Evolutionary conservation across 352 stramenopile species (phyloP), one percentile per base, ranked within the genome.

Genomic region (Globisporangium nagaii): DNA sequence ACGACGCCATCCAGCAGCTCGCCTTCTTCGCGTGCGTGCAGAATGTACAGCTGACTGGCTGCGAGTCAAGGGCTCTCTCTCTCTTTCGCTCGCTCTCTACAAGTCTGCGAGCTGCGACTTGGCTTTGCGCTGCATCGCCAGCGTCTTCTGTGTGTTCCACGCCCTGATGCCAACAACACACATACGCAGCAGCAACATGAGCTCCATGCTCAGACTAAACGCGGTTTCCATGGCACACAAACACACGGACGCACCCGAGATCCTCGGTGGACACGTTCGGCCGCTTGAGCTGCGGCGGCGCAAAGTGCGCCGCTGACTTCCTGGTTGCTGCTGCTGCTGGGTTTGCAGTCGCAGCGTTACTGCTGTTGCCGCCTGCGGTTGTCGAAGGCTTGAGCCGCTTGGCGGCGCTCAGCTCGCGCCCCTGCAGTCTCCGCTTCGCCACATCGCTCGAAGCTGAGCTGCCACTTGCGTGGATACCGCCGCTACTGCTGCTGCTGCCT

Each of bases 231-330:
- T n/a, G n/a, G 35, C 17, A 35, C 35, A 59, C 15, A 19, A 34
- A 24, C 13, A 41, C 22, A 45, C 30, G 48, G 6, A 65, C 73
- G 41, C 39, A 89, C 76, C 68, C 71, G 15, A 69, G 35, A 47
- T 91, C 81, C 62, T 91, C 79, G 0, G 79, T 89, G 2, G 76
- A 86, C 6, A 89, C 73, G 41, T 89, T 89, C 1, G 79, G 79
- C 0, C 76, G 63, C 51, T 79, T 82, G 9, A 89, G 70, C 51
- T 89, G 79, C 12, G 79, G 79, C 5, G 79, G 79, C 6, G 68
- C 73, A 52, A 86, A 82, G 25, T 59, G 66, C 39, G 56, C 45
- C 25, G 24, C 3, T 9, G 56, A 27, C 42, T 72, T 76, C n/a
- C 35, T 75, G 71, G 50, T 48, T 51, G 4, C 31, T 60, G 15